Conservation (phyloP, 2,329 filamentous ascomycete genomes). For the Juglanconis oblonga region DNA sequence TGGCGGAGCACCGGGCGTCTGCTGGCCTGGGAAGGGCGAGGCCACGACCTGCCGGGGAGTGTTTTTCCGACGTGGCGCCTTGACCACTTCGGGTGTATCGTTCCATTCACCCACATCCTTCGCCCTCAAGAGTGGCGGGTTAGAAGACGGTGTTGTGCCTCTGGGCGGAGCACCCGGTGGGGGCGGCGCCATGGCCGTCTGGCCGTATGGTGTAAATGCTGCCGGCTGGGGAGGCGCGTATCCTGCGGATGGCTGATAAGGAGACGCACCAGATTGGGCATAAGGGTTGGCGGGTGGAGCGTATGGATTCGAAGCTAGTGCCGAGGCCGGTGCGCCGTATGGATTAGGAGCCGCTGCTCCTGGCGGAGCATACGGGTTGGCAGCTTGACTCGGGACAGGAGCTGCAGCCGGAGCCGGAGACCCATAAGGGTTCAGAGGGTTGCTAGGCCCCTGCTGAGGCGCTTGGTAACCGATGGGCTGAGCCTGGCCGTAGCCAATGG, state of each 20-base stretch:
- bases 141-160: constrained; percentile 64
- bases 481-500: constrained; percentile 31
- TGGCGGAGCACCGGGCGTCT: constrained; percentile 35
- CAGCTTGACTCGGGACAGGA: not conserved
- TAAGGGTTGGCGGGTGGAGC: constrained; percentile 29
- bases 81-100: constrained; percentile 83
- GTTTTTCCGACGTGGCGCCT: constrained; percentile 68
- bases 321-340: constrained; percentile 27
- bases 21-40: constrained; percentile 73
- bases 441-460: constrained; percentile 34
- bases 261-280: constrained; percentile 25
- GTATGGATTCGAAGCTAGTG: constrained; percentile 32
- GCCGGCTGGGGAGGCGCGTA: constrained; percentile 31
- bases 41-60: constrained; percentile 72
- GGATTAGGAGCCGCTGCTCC: constrained; percentile 24
- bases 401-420: constrained; percentile 21
- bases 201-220: constrained; percentile 32
- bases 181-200: constrained; percentile 27
- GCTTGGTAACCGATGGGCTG: constrained; percentile 49
- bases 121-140: constrained; percentile 65
- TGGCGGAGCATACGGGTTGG: constrained; percentile 13
- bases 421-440: constrained; percentile 34
- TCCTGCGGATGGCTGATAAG: constrained; percentile 21
- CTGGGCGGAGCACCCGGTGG: constrained; percentile 42
- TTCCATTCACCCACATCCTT: constrained; percentile 86